Percentiles rank a stretch among this genome's conserved stretches.
Evolutionary conservation across 2,329 filamentous ascomycete species (phyloP).

Genomic region (Xylaria sp.): DNA sequence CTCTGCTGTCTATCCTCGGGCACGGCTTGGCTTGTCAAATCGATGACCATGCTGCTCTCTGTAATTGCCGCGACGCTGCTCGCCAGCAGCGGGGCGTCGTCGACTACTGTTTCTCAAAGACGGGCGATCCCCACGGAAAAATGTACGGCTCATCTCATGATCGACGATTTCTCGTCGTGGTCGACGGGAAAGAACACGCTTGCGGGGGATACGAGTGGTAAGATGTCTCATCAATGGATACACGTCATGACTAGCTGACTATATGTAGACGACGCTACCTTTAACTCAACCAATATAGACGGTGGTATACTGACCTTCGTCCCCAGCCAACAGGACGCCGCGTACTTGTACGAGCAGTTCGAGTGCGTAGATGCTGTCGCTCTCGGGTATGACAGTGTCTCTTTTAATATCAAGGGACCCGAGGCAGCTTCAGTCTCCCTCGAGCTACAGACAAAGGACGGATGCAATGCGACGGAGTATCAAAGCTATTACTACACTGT

Average conservation of each 20-base stretch:
- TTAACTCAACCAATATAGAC: slow-evolving; percentile 41
- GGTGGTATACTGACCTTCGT: slow-evolving; percentile 44
- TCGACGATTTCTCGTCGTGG: slow-evolving; percentile 51
- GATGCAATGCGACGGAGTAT: slow-evolving; percentile 41
- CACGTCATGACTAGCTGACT: slow-evolving; percentile 16
- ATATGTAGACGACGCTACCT: slow-evolving; percentile 45
- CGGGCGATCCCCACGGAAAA: slow-evolving; percentile 35
- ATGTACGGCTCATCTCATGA: slow-evolving; percentile 47
- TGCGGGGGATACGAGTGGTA: slow-evolving; percentile 45
- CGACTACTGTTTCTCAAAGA: slow-evolving; percentile 30
- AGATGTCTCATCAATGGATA: slow-evolving; percentile 23
- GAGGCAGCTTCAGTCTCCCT: slow-evolving; percentile 47
- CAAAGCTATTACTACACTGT: slow-evolving; percentile 57
- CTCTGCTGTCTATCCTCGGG: slow-evolving; percentile 16
- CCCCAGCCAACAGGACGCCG: slow-evolving; percentile 40
- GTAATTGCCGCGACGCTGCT: slow-evolving; percentile 41
- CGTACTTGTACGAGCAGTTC: slow-evolving; percentile 48
- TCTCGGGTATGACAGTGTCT: slow-evolving; percentile 42
- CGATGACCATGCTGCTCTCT: slow-evolving; percentile 42
- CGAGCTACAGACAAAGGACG: slow-evolving; percentile 44
- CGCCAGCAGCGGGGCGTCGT: slow-evolving; percentile 37
- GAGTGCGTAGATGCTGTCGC: slow-evolving; percentile 40
- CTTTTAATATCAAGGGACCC: slow-evolving; percentile 47
- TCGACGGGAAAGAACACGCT: slow-evolving; percentile 40
- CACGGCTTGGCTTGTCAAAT: slow-evolving; percentile 32